Evolutionary conservation across 345 rosid species (phyloP).

Genomic region (Salix viminalis): DNA sequence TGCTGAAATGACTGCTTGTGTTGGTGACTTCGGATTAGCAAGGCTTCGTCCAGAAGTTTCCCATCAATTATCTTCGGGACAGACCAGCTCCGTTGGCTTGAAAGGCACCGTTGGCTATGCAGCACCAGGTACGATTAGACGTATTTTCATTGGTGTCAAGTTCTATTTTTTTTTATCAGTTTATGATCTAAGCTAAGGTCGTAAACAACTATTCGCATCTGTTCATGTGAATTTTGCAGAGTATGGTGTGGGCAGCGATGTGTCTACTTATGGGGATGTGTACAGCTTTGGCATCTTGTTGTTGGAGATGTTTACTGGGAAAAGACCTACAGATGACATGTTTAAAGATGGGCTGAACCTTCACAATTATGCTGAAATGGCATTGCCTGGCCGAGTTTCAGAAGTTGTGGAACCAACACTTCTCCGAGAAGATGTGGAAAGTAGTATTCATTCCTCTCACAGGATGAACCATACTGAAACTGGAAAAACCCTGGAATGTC

Average conservation of each 20-base stretch:
- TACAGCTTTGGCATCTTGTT: neutral
- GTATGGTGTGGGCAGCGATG: constrained; percentile 5
- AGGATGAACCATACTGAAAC: neutral
- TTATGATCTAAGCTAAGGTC: too few species aligned
- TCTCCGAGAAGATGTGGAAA: neutral
- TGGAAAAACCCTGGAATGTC: neutral
- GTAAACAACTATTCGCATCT: too few species aligned
- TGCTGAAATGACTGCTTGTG: too few species aligned
- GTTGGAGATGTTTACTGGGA: neutral
- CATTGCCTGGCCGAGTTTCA: neutral
- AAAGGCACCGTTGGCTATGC: too few species aligned
- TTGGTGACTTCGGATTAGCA: neutral
- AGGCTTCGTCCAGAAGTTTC: too few species aligned
- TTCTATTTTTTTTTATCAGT: too few species aligned
- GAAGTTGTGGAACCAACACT: constrained; percentile 10
- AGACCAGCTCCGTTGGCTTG: too few species aligned
- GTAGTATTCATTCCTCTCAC: too few species aligned
- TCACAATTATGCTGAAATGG: neutral
- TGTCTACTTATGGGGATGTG: neutral
- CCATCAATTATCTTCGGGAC: too few species aligned
- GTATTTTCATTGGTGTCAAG: too few species aligned
- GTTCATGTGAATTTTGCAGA: neutral
- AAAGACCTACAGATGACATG: neutral
- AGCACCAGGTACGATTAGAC: too few species aligned
- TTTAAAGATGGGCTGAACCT: constrained; percentile 7